Conservation (phyloP, 2,329 filamentous ascomycete species). For the Phaeosphaeria sp. region DNA sequence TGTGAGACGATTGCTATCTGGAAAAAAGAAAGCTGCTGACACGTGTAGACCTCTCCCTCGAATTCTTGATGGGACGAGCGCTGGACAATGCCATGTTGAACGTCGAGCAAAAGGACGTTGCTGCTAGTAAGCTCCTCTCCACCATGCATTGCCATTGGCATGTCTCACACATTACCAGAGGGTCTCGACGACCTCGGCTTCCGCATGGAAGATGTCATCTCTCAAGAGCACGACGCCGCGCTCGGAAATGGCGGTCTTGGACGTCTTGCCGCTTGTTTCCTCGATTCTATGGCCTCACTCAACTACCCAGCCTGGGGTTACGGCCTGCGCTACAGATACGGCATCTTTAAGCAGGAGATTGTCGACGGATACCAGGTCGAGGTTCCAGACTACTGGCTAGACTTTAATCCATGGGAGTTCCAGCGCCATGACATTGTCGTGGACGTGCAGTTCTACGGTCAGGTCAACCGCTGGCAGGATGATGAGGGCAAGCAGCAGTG, state of each 20-base stretch:
- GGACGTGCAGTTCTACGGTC: slow-evolving; percentile 95
- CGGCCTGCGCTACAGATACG: slow-evolving; percentile 89
- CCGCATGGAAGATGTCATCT: slow-evolving; percentile 93
- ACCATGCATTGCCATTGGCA: slow-evolving; percentile 1
- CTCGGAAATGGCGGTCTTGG: slow-evolving; percentile 95
- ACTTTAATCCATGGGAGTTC: slow-evolving; percentile 99
- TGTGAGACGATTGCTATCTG: slow-evolving; percentile 58
- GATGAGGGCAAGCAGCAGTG: slow-evolving; percentile 76
- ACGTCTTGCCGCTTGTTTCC: slow-evolving; percentile 92
- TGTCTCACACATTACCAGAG: slow-evolving; percentile 58
- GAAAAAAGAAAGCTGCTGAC: slow-evolving; percentile 14
- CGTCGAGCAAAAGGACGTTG: slow-evolving; percentile 83
- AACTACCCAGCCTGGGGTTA: slow-evolving; percentile 99
- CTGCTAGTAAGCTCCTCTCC: slow-evolving; percentile 67
- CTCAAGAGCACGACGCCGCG: slow-evolving; percentile 94
- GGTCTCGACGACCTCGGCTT: slow-evolving; percentile 91
- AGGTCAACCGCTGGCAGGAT: slow-evolving; percentile 74
- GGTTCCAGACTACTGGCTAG: slow-evolving; percentile 98
- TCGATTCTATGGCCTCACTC: slow-evolving; percentile 92
- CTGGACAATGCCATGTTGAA: slow-evolving; percentile 99
- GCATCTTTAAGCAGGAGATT: slow-evolving; percentile 99
- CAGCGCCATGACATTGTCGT: slow-evolving; percentile 94
- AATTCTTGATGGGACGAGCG: slow-evolving; percentile 96
- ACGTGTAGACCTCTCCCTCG: slow-evolving; percentile 78
- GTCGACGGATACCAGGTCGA: slow-evolving; percentile 98